Evolutionary conservation across 1,139 yeast species (phyloP), one percentile per base, ranked within the genome.

Genomic region (Magnusiomyces sp.): DNA sequence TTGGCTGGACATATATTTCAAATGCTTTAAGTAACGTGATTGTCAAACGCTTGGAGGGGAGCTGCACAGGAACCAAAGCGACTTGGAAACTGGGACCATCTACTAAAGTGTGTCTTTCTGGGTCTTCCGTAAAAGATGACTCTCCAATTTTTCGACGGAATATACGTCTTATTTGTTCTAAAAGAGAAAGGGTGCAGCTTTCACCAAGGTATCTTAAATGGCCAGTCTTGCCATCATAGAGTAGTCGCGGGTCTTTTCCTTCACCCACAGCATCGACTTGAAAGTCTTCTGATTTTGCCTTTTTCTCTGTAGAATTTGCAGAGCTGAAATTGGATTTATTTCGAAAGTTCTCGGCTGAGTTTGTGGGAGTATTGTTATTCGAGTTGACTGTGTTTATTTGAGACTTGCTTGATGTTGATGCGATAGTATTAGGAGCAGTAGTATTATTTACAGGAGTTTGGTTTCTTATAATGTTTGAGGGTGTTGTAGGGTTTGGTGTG

Each of bases 91-190:
- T 56, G 1, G 67, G 67, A 17, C 63, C 65, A 52, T 71, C 75
- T 41, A 62, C 62, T 36, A 69, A 64, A 3, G 64, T 58, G 53
- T 68, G 66, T 31, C 68, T 61, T 39, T 67, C 62, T 2, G 71
- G 68, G 50, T 71, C 72, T 43, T 65, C 67, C 0, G 72, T 67
- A 50, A 71, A 68, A 27, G 58, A 53, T 5, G 69, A 63, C 27
- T 60, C 53, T 5, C 66, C 71, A 47, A 61, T 52, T 3, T 52
- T 59, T 50, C 55, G 61, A 49, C 57, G 56, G 49, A 63, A 70
- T 6, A 63, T 59, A 53, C 57, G 64, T 13, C 71, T 59, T 27
- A 62, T 62, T 52, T 67, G 72, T 36, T 62, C 60, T 11, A 67
- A 54, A 43, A 66, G 59, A 1, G 72, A 62, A 2, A 66, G 56